Base-by-base conservation (phyloP, 164 flowering plant species). In the Warburgia ugandensis region DNA sequence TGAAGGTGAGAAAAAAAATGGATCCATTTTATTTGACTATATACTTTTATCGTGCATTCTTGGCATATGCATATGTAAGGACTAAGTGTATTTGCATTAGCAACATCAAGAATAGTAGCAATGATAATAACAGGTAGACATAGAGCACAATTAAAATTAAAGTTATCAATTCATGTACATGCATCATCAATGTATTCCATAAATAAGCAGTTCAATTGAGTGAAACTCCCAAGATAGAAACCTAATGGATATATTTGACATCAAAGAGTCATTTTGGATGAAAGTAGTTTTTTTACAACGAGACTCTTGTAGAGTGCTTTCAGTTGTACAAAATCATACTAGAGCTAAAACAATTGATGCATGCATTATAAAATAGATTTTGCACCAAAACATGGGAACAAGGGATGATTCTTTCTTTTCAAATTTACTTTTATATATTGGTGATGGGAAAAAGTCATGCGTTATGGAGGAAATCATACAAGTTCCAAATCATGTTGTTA, bases 201-300 rank as follows among this genome's bases (percentile, higher is more conserved):
- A n/a, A n/a, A n/a, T n/a, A n/a, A n/a, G n/a, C n/a, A n/a, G n/a
- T n/a, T n/a, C n/a, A n/a, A n/a, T n/a, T n/a, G n/a, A n/a, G n/a
- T n/a, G n/a, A n/a, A n/a, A n/a, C n/a, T n/a, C 50, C 20, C 10
- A 21, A 29, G 54, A 50, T 29, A 20, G 3, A 9, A 31, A 28
- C 9, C 0, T 33, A 1, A 21, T 16, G 23, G 54, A 50, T 35
- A 50, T 33, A 12, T 20, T 29, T 3, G 20, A 5, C 11, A 10
- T 33, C 12, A 16, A 31, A 11, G 2, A 4, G 1, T 21, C 29
- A 8, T 50, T 50, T 21, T 28, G 54, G 5, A 29, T 29, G 13
- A 50, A 33, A 14, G 36, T 50, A 2, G 10, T 50, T 17, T 6
- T 50, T 33, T 32, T 50, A 19, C 41, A 39, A 20, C 19, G 54